Conservation (phyloP, 2,329 filamentous ascomycete genomes). For the Neofusicoccum kwambonambiense region DNA sequence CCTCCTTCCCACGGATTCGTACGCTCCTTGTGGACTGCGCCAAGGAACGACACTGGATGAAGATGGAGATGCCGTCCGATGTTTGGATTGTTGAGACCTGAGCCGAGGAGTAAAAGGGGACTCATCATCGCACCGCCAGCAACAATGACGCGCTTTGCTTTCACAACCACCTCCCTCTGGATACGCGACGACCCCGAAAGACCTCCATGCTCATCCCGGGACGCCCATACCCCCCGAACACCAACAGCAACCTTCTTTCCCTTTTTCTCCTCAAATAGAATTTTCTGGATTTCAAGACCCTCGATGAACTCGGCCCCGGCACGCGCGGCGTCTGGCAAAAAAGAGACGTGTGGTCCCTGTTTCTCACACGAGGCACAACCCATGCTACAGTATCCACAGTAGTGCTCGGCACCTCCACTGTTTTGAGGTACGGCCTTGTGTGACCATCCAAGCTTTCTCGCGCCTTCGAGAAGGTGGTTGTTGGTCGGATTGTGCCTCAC, state of each 20-base stretch:
- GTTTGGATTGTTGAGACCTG: slow-evolving; percentile 76
- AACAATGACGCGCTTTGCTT: slow-evolving; percentile 78
- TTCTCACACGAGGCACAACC: slow-evolving; percentile 68
- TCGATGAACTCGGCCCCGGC: slow-evolving; percentile 81
- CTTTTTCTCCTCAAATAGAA: slow-evolving; percentile 63
- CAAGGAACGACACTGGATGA: slow-evolving; percentile 64
- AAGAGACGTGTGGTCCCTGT: slow-evolving; percentile 73
- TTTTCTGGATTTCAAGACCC: slow-evolving; percentile 69
- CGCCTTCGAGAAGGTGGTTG: slow-evolving; percentile 69
- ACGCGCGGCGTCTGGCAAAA: slow-evolving; percentile 73
- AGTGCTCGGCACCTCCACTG: slow-evolving; percentile 69
- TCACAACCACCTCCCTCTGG: slow-evolving; percentile 65
- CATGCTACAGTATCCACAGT: slow-evolving; percentile 64
- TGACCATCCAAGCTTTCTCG: slow-evolving; percentile 69
- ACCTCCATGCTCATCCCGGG: slow-evolving; percentile 63
- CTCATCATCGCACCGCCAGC: slow-evolving; percentile 74
- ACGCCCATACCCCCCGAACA: slow-evolving; percentile 72
- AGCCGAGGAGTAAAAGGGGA: slow-evolving; percentile 73
- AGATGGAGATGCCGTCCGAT: slow-evolving; percentile 80
- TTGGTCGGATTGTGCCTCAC: slow-evolving; percentile 75
- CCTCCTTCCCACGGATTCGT: slow-evolving; percentile 64
- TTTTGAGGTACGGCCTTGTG: slow-evolving; percentile 75
- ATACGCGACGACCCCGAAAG: slow-evolving; percentile 54
- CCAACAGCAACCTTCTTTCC: slow-evolving; percentile 64
- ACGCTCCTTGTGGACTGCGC: slow-evolving; percentile 67